phyloP scores from a whole-genome alignment of 495 filamentous ascomycete species.

The Aspergillus indologenus region DNA sequence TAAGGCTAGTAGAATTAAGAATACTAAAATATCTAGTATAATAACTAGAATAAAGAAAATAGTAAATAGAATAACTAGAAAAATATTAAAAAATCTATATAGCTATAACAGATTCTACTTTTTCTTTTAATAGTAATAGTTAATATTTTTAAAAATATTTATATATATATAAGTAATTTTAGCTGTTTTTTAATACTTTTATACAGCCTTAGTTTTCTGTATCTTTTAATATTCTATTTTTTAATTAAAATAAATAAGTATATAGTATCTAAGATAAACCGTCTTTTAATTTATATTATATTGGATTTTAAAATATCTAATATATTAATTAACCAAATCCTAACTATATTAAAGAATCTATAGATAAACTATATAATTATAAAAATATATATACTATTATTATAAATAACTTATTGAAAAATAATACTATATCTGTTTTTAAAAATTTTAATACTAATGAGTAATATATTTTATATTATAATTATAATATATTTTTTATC shows the following conservation, averaged over 20 bases:
- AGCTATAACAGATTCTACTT: not conserved
- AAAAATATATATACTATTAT: not conserved
- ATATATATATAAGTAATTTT: not conserved
- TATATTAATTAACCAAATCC: not conserved
- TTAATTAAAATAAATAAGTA: too few species aligned
- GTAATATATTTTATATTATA: not conserved
- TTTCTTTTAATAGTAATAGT: not conserved
- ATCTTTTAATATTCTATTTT: too few species aligned
- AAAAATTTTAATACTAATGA: not conserved
- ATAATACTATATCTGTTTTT: too few species aligned
- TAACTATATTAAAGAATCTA: not conserved
- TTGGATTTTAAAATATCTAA: not conserved
- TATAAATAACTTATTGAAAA: not conserved
- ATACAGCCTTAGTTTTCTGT: too few species aligned
- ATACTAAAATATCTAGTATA: too few species aligned
- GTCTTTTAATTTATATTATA: not conserved
- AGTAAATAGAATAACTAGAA: not conserved
- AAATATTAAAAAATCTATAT: too few species aligned
- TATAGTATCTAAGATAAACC: too few species aligned
- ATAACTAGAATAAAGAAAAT: not conserved
- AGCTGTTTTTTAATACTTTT: too few species aligned
- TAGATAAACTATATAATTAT: not conserved
- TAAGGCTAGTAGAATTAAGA: not conserved
- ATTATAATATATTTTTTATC: not conserved
- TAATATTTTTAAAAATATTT: not conserved